Percentiles rank a stretch among this genome's conserved stretches.
phyloP scores from a whole-genome alignment of 139 green algal genomes.

The Chlamydomonas urium region DNA sequence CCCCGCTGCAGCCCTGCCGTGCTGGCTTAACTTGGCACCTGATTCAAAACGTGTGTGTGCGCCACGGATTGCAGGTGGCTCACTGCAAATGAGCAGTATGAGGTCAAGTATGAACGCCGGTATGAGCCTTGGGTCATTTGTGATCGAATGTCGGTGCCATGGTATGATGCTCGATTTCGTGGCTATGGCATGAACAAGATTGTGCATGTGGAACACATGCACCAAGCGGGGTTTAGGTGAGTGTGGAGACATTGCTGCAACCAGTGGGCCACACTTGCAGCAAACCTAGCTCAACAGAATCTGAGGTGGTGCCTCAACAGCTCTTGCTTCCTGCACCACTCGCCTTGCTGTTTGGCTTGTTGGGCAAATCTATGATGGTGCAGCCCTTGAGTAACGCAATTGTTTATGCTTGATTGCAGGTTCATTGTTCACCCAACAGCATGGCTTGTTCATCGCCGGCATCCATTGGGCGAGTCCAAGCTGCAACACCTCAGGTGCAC shows the following conservation, averaged over 20 bases:
- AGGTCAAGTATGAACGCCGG: constrained; percentile 12
- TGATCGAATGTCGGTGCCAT: constrained; percentile 17
- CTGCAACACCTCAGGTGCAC: constrained; percentile 6
- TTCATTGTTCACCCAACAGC: background rate
- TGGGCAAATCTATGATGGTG: background rate
- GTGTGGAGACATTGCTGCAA: background rate
- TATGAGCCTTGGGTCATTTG: constrained; percentile 34
- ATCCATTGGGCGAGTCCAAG: background rate
- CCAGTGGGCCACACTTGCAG: background rate
- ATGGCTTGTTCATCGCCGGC: background rate
- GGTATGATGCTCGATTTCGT: constrained; percentile 32
- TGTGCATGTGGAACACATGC: constrained; percentile 11
- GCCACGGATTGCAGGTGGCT: constrained; percentile 2
- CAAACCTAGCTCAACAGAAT: background rate
- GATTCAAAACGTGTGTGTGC: background rate
- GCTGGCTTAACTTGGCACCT: background rate
- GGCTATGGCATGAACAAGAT: constrained; percentile 42
- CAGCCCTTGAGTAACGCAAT: background rate
- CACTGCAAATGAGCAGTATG: background rate
- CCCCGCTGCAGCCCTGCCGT: background rate
- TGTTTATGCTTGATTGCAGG: constrained; percentile 3
- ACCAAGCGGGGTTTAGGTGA: constrained; percentile 1
- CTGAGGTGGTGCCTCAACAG: background rate
- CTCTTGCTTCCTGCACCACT: background rate
- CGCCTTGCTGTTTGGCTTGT: background rate